Conservation (phyloP, 2,329 filamentous ascomycete species). For the Penicillium sp. region DNA sequence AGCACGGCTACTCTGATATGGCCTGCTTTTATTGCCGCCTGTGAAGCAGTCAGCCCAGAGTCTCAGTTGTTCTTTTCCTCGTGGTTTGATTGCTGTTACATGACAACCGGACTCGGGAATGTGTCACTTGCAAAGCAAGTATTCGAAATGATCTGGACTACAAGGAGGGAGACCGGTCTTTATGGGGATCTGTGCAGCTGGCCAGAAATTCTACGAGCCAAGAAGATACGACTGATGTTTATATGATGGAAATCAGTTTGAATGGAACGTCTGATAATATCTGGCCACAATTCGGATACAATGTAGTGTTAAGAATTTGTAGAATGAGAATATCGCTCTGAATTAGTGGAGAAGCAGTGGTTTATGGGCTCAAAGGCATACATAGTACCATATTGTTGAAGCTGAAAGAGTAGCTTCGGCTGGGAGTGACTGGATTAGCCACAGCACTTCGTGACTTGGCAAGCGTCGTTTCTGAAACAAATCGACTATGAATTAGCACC, state of each 20-base stretch:
- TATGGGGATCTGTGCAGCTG: slow-evolving; percentile 13
- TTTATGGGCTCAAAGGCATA: not conserved
- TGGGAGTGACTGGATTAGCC: slow-evolving; percentile 5
- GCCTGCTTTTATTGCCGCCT: slow-evolving; percentile 26
- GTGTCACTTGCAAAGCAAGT: slow-evolving; percentile 17
- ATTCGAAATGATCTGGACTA: slow-evolving; percentile 18
- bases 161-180: slow-evolving; percentile 8
- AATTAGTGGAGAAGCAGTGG: not conserved
- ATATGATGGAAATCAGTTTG: slow-evolving; percentile 5
- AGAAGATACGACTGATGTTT: slow-evolving; percentile 20
- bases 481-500: not conserved
- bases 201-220: slow-evolving; percentile 21
- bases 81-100: slow-evolving; percentile 19
- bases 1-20: slow-evolving; percentile 22
- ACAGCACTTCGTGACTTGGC: slow-evolving; percentile 23
- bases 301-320: not conserved
- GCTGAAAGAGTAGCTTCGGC: no score
- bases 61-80: slow-evolving; percentile 16
- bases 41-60: slow-evolving; percentile 17
- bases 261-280: no score
- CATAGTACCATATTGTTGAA: not conserved
- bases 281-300: no score
- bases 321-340: not conserved
- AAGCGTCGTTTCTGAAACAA: slow-evolving; percentile 19
- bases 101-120: slow-evolving; percentile 15